Percentiles rank a stretch among this genome's conserved stretches.
Evolutionary conservation across 164 flowering plant genomes (phyloP).

Genomic region (Saururus chinensis): DNA sequence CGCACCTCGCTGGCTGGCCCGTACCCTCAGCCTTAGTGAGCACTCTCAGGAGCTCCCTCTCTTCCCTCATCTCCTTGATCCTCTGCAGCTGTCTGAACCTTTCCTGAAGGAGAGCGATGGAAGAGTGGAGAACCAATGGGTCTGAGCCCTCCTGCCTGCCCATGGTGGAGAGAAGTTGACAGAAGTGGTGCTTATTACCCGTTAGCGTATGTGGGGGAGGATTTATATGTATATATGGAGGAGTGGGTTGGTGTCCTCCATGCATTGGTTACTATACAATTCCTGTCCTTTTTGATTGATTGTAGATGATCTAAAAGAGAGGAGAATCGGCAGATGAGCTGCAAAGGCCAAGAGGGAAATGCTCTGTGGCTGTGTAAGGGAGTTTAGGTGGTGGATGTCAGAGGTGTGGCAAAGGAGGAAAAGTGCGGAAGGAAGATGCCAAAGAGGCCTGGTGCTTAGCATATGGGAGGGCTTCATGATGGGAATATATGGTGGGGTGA

Average conservation of each 20-base stretch:
- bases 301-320: constrained; percentile 13
- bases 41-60: constrained; percentile 31
- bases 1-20: constrained; percentile 5
- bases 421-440: constrained; percentile 19
- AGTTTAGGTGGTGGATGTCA: constrained; percentile 15
- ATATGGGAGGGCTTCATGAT: constrained; percentile 43
- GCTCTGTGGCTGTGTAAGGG: constrained; percentile 15
- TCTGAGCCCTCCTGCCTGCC: constrained; percentile 20
- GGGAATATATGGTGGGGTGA: constrained; percentile 35
- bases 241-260: not conserved
- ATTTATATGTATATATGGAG: not conserved
- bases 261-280: constrained; percentile 5
- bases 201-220: not conserved
- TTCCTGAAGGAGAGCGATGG: constrained; percentile 40
- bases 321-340: constrained; percentile 43
- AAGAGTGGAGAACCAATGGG: constrained; percentile 16
- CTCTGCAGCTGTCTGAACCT: constrained; percentile 34
- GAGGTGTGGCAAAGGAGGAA: constrained; percentile 27
- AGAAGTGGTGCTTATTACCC: not conserved
- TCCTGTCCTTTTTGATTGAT: constrained; percentile 10
- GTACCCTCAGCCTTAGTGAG: constrained; percentile 24
- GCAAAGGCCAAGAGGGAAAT: constrained; percentile 42
- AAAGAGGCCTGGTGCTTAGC: constrained; percentile 32
- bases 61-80: constrained; percentile 43
- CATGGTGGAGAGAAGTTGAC: constrained; percentile 10